A percentile compares a stretch with the other conserved stretches of the same genome.
Evolutionary conservation across 805 yeast genomes (phyloP).

Genomic region (Cyberlindnera japonica): DNA sequence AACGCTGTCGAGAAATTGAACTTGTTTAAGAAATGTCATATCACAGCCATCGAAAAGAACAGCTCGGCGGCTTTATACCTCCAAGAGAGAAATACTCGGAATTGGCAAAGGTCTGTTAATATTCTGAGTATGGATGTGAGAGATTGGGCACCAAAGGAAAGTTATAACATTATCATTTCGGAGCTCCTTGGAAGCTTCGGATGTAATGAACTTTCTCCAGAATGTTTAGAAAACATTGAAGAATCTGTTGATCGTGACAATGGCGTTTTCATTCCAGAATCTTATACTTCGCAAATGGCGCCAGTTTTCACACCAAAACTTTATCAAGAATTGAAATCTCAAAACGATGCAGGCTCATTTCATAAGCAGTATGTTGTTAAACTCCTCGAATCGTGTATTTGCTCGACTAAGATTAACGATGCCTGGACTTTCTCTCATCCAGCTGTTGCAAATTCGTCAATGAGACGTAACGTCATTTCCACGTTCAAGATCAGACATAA

Average conservation of each 20-base stretch:
- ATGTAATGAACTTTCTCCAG: slow-evolving; percentile 88
- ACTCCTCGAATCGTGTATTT: slow-evolving; percentile 37
- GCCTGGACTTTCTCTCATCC: slow-evolving; percentile 67
- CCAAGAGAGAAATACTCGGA: slow-evolving; percentile 41
- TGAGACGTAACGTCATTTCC: slow-evolving; percentile 27
- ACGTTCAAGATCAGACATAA: slow-evolving; percentile 44
- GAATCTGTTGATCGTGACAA: slow-evolving; percentile 33
- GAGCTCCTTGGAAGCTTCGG: slow-evolving; percentile 91
- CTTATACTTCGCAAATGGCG: slow-evolving; percentile 55
- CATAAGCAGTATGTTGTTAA: slow-evolving; percentile 47
- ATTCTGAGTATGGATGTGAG: slow-evolving; percentile 61
- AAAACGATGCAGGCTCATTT: slow-evolving; percentile 33
- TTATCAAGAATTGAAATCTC: slow-evolving; percentile 32
- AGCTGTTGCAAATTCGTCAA: slow-evolving; percentile 51
- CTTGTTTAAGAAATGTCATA: slow-evolving; percentile 23
- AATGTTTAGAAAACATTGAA: slow-evolving; percentile 53
- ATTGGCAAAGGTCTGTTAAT: slow-evolving; percentile 52
- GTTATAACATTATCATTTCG: slow-evolving; percentile 62
- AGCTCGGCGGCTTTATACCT: slow-evolving; percentile 53
- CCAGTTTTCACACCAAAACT: slow-evolving; percentile 64
- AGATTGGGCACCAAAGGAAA: slow-evolving; percentile 37
- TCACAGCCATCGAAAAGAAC: slow-evolving; percentile 72
- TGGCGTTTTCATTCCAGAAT: slow-evolving; percentile 61
- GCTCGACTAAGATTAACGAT: slow-evolving; percentile 45
- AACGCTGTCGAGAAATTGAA: slow-evolving; percentile 36